Conservation (phyloP, 179 eudicot genomes). For the Camellia oleifera region DNA sequence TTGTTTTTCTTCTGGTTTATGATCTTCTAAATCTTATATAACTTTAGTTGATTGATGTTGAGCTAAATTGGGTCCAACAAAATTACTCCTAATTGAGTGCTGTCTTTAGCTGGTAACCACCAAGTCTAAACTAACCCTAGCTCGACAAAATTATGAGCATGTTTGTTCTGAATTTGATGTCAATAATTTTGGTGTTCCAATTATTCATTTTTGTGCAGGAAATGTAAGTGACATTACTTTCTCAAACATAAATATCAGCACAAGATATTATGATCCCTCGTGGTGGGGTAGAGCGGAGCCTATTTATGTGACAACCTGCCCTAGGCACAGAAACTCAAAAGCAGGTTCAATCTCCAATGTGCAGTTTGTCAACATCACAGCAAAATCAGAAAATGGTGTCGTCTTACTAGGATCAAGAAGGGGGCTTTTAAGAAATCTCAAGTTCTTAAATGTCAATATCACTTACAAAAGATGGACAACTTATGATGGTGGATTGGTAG, state of each 20-base stretch:
- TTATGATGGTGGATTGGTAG: constrained; percentile 69
- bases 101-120: too few relatives aligned
- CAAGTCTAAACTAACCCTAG: too few relatives aligned
- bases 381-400: constrained; percentile 87
- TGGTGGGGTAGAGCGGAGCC: constrained; percentile 99
- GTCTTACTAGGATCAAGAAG: constrained; percentile 73
- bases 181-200: neutral
- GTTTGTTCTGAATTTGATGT: neutral
- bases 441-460: constrained; percentile 52
- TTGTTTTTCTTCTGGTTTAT: too few relatives aligned
- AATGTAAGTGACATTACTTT: constrained; percentile 78
- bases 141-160: neutral
- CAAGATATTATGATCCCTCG: constrained; percentile 85
- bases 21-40: neutral
- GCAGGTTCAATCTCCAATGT: constrained; percentile 76
- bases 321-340: constrained; percentile 43
- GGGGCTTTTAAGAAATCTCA: constrained; percentile 53
- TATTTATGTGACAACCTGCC: constrained; percentile 88
- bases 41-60: neutral
- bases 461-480: constrained; percentile 78
- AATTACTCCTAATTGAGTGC: neutral
- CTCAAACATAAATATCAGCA: constrained; percentile 87
- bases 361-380: constrained; percentile 71
- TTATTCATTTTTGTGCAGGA: constrained; percentile 41
- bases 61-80: neutral